phyloP scores from a whole-genome alignment of 257 asterid genomes.

The Linderniella brevidens region DNA sequence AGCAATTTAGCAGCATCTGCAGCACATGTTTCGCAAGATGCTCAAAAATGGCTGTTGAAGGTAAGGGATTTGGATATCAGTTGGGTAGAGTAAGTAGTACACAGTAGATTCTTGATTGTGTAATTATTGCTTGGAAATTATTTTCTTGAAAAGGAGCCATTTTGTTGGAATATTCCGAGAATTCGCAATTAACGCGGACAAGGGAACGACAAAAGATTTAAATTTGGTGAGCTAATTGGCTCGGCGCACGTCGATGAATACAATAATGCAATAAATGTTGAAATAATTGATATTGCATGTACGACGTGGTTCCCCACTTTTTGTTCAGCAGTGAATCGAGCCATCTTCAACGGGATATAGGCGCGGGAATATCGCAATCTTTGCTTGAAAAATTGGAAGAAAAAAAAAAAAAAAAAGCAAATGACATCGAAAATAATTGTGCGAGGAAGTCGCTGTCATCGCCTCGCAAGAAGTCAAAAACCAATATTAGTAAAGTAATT shows the following conservation, averaged over 20 bases:
- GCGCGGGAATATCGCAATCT: conserved; percentile 41
- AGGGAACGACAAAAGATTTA: too few species aligned
- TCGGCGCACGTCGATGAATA: too few species aligned
- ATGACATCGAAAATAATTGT: too few species aligned
- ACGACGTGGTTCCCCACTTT: conserved; percentile 13
- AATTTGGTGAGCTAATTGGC: too few species aligned
- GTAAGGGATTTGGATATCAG: conserved; percentile 59
- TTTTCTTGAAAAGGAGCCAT: neutral
- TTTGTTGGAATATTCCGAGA: neutral
- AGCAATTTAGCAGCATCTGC: conserved; percentile 22
- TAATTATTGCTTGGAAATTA: neutral
- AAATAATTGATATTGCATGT: too few species aligned
- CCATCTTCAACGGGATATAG: neutral
- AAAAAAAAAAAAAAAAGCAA: too few species aligned
- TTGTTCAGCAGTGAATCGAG: too few species aligned
- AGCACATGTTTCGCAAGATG: conserved; percentile 40
- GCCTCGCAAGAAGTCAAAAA: too few species aligned
- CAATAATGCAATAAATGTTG: too few species aligned
- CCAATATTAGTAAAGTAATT: too few species aligned
- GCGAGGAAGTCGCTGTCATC: too few species aligned
- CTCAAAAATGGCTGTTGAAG: conserved; percentile 54
- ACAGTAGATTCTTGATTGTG: neutral
- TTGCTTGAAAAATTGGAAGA: conserved; percentile 10
- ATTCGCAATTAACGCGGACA: too few species aligned
- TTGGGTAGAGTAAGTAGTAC: conserved; percentile 43